Percentiles rank a stretch among this genome's conserved stretches.
Conservation (phyloP, 192 early-diverging fungal species). For the Lunasporangiospora selenospora region DNA sequence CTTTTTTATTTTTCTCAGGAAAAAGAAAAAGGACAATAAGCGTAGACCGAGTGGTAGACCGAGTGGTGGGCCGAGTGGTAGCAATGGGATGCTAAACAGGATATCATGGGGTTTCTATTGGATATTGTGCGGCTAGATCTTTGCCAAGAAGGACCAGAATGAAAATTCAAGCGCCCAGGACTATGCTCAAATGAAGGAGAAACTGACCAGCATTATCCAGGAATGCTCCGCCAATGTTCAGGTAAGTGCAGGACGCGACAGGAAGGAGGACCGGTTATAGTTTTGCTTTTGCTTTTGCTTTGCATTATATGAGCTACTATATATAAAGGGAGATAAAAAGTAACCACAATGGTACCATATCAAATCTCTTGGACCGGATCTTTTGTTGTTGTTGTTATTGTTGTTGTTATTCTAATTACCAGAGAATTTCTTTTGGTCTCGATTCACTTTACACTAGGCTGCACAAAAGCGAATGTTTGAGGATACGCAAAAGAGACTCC, state of each 20-base stretch:
- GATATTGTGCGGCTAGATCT: conserved; percentile 27
- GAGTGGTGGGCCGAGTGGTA: no score
- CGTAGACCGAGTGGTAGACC: not conserved
- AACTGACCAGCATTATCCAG: conserved; percentile 28
- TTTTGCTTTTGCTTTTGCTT: no score
- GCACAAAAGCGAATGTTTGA: conserved; percentile 50
- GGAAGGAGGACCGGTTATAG: no score
- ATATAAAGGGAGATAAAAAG: no score
- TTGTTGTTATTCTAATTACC: no score
- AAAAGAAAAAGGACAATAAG: not conserved
- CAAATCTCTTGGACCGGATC: no score
- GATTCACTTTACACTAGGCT: conserved; percentile 8
- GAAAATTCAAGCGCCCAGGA: conserved; percentile 17
- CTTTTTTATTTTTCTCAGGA: not conserved
- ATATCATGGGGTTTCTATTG: not conserved
- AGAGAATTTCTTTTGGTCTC: not conserved
- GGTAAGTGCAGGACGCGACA: conserved; percentile 30
- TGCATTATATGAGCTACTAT: no score
- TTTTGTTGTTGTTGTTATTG: no score
- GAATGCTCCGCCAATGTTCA: conserved; percentile 30
- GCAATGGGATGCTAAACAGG: not conserved
- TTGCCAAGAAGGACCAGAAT: conserved; percentile 14
- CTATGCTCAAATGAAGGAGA: conserved; percentile 30
- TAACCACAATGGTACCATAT: no score
- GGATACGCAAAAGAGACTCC: conserved; percentile 47